Conservation (phyloP, 768 basidiomycete species). For the Suillus occidentalis region DNA sequence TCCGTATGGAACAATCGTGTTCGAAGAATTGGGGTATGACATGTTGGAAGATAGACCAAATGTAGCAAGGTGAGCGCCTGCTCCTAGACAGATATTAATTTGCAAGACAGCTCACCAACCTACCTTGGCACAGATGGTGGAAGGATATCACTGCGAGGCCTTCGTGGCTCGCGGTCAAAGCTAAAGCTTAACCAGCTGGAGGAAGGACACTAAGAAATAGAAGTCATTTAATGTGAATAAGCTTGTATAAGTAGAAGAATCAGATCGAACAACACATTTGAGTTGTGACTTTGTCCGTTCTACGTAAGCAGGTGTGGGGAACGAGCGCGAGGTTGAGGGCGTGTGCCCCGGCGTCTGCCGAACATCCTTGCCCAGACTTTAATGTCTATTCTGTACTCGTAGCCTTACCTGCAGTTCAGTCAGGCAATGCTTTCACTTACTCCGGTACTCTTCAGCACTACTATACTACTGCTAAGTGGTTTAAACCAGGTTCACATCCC, state of each 20-base stretch:
- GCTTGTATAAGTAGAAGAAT: too few species aligned
- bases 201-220: background rate
- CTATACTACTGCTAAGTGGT: background rate
- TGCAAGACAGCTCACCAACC: background rate
- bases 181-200: conserved; percentile 22
- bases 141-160: conserved; percentile 45
- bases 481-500: background rate
- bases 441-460: background rate
- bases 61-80: conserved; percentile 24
- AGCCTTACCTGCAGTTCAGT: background rate
- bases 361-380: background rate
- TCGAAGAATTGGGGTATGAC: conserved; percentile 24
- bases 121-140: conserved; percentile 50
- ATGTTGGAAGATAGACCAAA: conserved; percentile 25
- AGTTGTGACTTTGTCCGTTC: background rate
- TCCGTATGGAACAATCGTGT: conserved; percentile 34
- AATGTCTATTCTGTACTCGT: background rate
- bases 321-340: too few species aligned
- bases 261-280: too few species aligned
- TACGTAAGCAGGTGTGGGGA: background rate
- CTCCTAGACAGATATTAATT: too few species aligned
- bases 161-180: conserved; percentile 49
- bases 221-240: background rate
- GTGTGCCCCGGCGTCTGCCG: background rate
- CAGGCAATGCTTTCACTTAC: background rate